Percentiles rank a stretch among this genome's conserved stretches.
These are phyloP conservation scores for Chalaropsis thielavioides DNA, from an alignment of 2,329 filamentous ascomycete species.

Conservation along the genomic window DNA sequence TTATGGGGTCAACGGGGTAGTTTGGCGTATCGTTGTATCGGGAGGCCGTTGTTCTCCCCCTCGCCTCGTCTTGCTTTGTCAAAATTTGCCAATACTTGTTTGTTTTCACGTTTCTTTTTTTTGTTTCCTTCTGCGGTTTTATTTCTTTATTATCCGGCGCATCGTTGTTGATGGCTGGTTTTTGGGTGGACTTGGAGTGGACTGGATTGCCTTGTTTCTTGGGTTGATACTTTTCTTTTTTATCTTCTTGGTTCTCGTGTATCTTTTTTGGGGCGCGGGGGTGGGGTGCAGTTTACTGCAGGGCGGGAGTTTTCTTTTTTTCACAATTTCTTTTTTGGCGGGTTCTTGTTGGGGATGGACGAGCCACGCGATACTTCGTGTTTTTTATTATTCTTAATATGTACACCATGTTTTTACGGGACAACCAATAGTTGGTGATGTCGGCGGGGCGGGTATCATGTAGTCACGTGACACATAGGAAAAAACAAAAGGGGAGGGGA, in stretches of 20 bases:
- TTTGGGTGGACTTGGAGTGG: background rate
- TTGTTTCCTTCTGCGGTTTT: background rate
- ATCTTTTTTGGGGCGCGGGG: background rate
- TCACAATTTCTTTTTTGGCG: too few species aligned
- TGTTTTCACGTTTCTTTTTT: background rate
- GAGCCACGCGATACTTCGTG: too few species aligned
- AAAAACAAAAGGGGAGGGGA: background rate
- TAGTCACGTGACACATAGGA: background rate
- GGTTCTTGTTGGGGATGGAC: too few species aligned
- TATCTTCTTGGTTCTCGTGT: background rate
- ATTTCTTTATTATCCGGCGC: background rate
- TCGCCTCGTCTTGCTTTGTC: background rate
- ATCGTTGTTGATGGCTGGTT: background rate
- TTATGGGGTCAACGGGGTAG: background rate
- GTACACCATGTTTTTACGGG: too few species aligned
- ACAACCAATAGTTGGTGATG: too few species aligned
- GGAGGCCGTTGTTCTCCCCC: background rate
- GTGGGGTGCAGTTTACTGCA: background rate
- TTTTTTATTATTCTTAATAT: too few species aligned
- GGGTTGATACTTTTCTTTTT: slow-evolving; percentile 1
- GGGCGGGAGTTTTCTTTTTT: background rate
- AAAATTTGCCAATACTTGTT: background rate
- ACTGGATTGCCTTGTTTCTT: background rate
- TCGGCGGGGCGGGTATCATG: background rate
- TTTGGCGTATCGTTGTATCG: background rate